Evolutionary conservation across 2,329 filamentous ascomycete genomes (phyloP).

Genomic region (Trichophaea hybrida): DNA sequence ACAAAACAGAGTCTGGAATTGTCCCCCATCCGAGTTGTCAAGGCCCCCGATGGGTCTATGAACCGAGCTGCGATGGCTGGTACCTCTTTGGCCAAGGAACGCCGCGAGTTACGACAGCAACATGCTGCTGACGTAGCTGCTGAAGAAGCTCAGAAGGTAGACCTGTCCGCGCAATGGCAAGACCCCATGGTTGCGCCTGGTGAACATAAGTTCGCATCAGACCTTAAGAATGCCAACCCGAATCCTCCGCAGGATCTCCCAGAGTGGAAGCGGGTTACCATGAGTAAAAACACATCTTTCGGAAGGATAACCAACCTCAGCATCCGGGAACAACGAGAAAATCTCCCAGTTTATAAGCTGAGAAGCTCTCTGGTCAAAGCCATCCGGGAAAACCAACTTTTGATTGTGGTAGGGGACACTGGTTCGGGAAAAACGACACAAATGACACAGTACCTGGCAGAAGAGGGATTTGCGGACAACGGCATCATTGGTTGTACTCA

Average conservation of each 20-base stretch:
- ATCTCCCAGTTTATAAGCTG: conserved; percentile 78
- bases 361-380: conserved; percentile 76
- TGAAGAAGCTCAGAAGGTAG: conserved; percentile 60
- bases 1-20: conserved; percentile 92
- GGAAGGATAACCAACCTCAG: conserved; percentile 80
- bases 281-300: conserved; percentile 62
- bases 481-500: conserved; percentile 94
- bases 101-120: conserved; percentile 75
- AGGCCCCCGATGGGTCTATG: conserved; percentile 94
- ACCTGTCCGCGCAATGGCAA: conserved; percentile 83
- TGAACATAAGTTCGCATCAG: conserved; percentile 75
- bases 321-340: conserved; percentile 89
- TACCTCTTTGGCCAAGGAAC: conserved; percentile 72
- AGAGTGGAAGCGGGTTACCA: conserved; percentile 81
- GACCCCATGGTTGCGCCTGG: conserved; percentile 87
- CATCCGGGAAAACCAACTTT: conserved; percentile 69
- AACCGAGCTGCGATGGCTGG: conserved; percentile 94
- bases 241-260: conserved; percentile 56
- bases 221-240: conserved; percentile 52
- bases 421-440: conserved; percentile 97
- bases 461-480: conserved; percentile 73
- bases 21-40: conserved; percentile 89
- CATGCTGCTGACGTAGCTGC: conserved; percentile 66
- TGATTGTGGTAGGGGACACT: conserved; percentile 95
- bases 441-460: conserved; percentile 84